These are phyloP conservation scores for Rostrohypoxylon terebratum DNA, from an alignment of 495 filamentous ascomycete genomes.

Conservation along the genomic window DNA sequence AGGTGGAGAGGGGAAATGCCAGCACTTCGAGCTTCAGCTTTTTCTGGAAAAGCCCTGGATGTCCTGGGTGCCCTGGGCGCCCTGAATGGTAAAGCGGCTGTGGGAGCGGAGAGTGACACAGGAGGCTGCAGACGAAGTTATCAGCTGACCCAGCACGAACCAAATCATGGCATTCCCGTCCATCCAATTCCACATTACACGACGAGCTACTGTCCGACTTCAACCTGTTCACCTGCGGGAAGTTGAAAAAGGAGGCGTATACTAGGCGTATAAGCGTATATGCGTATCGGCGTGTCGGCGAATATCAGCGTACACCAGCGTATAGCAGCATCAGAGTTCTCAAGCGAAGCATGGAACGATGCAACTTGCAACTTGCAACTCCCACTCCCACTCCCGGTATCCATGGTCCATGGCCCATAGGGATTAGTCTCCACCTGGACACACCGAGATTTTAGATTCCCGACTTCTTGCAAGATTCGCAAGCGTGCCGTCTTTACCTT, in stretches of 20 bases:
- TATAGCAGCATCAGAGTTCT: conserved; percentile 43
- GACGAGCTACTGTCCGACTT: conserved; percentile 24
- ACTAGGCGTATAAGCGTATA: conserved; percentile 36
- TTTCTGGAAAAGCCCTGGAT: background rate
- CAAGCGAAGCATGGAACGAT: conserved; percentile 17
- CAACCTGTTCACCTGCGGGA: conserved; percentile 6
- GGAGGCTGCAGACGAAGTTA: conserved; percentile 44
- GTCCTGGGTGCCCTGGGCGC: too few relatives aligned
- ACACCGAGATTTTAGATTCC: conserved; percentile 21
- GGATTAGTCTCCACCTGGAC: conserved; percentile 16
- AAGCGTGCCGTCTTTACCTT: background rate
- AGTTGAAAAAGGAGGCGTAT: conserved; percentile 34
- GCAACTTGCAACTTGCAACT: background rate
- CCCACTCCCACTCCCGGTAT: background rate
- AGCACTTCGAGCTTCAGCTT: conserved; percentile 35
- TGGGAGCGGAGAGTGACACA: conserved; percentile 39
- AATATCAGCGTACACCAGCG: conserved; percentile 1
- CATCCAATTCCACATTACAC: background rate
- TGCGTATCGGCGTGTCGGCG: conserved; percentile 31
- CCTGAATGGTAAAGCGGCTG: conserved; percentile 27
- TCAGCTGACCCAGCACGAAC: conserved; percentile 40
- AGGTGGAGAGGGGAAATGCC: conserved; percentile 29
- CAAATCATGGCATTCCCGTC: conserved; percentile 24
- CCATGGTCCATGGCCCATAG: background rate
- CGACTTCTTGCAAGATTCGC: background rate